Conservation (phyloP, 2,329 filamentous ascomycete genomes). For the Tothia fuscella region DNA sequence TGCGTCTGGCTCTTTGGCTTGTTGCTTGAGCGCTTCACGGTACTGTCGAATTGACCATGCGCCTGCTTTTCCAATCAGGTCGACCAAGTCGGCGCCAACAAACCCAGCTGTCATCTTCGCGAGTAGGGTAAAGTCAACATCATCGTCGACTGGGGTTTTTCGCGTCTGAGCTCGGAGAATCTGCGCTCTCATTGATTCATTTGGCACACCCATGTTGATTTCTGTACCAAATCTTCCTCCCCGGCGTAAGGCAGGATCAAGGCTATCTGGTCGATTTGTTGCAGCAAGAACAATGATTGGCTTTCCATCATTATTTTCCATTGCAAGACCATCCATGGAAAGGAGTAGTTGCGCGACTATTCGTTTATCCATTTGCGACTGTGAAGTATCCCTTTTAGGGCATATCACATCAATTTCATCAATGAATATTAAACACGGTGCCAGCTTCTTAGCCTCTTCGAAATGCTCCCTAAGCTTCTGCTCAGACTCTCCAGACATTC, state of each 20-base stretch:
- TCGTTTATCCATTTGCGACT: slow-evolving; percentile 80
- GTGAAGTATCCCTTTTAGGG: slow-evolving; percentile 69
- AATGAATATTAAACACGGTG: slow-evolving; percentile 83
- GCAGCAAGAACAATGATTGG: slow-evolving; percentile 84
- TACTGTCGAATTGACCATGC: slow-evolving; percentile 52
- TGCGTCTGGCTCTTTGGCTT: slow-evolving; percentile 24
- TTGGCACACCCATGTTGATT: slow-evolving; percentile 79
- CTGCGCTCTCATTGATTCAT: slow-evolving; percentile 60
- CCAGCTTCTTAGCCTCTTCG: slow-evolving; percentile 74
- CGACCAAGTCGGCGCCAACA: slow-evolving; percentile 78
- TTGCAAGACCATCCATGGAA: slow-evolving; percentile 69
- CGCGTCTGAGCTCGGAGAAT: slow-evolving; percentile 66
- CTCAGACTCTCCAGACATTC: slow-evolving; percentile 82
- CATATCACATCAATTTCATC: slow-evolving; percentile 89
- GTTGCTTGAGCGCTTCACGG: slow-evolving; percentile 37
- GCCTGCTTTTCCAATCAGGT: slow-evolving; percentile 54
- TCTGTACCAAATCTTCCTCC: slow-evolving; percentile 71
- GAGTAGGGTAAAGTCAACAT: slow-evolving; percentile 61
- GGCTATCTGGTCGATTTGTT: slow-evolving; percentile 74
- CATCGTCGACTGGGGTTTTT: slow-evolving; percentile 49
- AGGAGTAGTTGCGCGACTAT: slow-evolving; percentile 73
- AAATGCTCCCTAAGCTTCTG: slow-evolving; percentile 77
- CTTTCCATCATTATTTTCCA: slow-evolving; percentile 59
- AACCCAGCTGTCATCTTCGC: slow-evolving; percentile 85
- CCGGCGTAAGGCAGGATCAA: slow-evolving; percentile 66